These are phyloP conservation scores for Eutypella sp. DNA, from an alignment of 2,329 filamentous ascomycete species.

Conservation along the genomic window DNA sequence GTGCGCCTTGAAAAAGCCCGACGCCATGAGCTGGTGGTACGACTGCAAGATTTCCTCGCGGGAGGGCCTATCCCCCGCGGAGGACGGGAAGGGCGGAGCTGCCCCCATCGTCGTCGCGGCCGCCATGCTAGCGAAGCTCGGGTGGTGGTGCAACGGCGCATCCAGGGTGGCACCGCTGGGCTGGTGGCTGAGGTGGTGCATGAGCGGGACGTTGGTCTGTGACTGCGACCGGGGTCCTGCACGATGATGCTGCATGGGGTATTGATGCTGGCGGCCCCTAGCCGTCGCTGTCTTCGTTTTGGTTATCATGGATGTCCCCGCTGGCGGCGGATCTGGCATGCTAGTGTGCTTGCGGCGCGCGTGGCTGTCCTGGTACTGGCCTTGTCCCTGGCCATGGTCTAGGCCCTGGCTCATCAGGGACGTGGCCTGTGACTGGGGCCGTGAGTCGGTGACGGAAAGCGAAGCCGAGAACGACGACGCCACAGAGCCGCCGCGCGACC, in stretches of 20 bases:
- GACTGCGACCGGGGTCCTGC: constrained; percentile 20
- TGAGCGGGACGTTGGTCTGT: constrained; percentile 18
- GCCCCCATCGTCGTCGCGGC: no score
- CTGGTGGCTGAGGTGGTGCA: constrained; percentile 8
- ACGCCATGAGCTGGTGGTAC: constrained; percentile 52
- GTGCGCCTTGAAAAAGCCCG: constrained; percentile 54
- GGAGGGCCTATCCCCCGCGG: constrained; percentile 23
- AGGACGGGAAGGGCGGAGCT: no score
- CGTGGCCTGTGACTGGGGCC: no score
- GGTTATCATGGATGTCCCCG: neutral
- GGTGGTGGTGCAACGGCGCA: no score
- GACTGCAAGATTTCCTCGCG: constrained; percentile 51
- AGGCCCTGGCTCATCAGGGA: no score
- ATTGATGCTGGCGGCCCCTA: constrained; percentile 1
- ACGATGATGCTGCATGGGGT: constrained; percentile 6
- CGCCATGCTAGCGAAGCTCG: no score
- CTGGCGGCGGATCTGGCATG: constrained; percentile 20
- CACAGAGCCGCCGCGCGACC: constrained; percentile 3
- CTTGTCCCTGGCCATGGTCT: no score
- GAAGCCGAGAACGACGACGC: neutral
- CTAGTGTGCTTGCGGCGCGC: constrained; percentile 23
- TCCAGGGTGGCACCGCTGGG: neutral
- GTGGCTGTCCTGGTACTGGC: constrained; percentile 13
- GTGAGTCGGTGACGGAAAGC: no score
- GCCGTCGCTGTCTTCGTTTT: constrained; percentile 6